phyloP scores from a whole-genome alignment of 2,329 filamentous ascomycete genomes.

The Cercospora zeae-maydis region DNA sequence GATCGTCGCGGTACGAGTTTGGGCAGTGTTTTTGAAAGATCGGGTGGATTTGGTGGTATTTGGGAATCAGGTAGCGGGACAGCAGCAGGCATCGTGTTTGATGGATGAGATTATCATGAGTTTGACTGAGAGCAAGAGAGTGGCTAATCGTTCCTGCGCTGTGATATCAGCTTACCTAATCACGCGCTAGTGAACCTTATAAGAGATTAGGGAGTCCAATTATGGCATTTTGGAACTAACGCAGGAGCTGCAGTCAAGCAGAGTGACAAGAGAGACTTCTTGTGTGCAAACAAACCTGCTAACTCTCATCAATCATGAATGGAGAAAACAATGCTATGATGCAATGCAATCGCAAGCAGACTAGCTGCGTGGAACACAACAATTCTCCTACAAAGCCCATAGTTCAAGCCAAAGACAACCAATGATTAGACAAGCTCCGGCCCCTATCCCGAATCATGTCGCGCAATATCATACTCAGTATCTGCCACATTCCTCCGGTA shows the following conservation, averaged over 20 bases:
- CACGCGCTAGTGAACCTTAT: too few relatives aligned
- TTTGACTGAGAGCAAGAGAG: neutral
- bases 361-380: neutral
- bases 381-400: neutral
- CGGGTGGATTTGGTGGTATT: constrained; percentile 36
- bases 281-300: neutral
- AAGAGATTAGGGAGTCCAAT: too few relatives aligned
- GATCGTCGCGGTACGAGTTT: constrained; percentile 64
- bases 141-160: neutral
- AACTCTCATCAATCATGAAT: neutral
- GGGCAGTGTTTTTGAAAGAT: constrained; percentile 58
- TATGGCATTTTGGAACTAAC: too few relatives aligned
- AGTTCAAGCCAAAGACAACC: neutral
- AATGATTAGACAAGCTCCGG: neutral
- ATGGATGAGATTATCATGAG: neutral
- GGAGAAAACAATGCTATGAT: neutral
- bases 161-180: neutral
- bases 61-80: constrained; percentile 12
- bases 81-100: constrained; percentile 15
- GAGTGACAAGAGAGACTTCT: neutral
- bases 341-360: neutral
- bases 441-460: too few relatives aligned
- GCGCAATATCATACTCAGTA: too few relatives aligned
- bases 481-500: neutral
- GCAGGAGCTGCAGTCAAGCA: neutral